These are phyloP conservation scores for Quercus berberidifolia DNA, from an alignment of 306 rosid species.

Conservation along the genomic window DNA sequence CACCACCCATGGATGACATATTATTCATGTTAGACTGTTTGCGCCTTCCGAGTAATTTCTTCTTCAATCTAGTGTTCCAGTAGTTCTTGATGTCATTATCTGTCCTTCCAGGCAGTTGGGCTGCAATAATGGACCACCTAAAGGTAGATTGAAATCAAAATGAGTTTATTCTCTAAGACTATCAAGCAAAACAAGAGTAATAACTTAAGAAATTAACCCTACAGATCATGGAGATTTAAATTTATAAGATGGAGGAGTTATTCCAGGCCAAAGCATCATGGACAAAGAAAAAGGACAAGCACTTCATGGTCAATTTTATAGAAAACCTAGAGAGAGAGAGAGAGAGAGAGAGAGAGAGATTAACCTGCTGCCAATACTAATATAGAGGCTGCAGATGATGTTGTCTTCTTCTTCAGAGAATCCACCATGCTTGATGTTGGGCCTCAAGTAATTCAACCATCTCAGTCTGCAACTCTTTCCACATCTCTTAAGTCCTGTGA, in stretches of 20 bases:
- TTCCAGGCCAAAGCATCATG: constrained; percentile 11
- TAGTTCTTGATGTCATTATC: constrained; percentile 96
- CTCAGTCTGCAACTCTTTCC: constrained; percentile 96
- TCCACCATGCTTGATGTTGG: constrained; percentile 97
- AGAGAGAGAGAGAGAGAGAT: constrained; percentile 19
- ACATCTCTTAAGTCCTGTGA: constrained; percentile 91
- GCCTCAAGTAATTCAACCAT: constrained; percentile 95
- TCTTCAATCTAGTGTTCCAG: constrained; percentile 95
- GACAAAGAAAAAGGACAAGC: constrained; percentile 57
- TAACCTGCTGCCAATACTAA: constrained; percentile 99
- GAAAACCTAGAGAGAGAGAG: neutral
- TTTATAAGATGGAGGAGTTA: neutral
- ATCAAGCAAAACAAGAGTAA: neutral
- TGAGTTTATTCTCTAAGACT: constrained; percentile 23
- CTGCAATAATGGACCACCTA: constrained; percentile 99
- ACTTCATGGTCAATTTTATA: constrained; percentile 23
- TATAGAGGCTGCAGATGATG: constrained; percentile 90
- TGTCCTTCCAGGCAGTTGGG: constrained; percentile 97
- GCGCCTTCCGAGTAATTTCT: constrained; percentile 83
- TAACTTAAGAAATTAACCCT: neutral
- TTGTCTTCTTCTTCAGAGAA: constrained; percentile 99
- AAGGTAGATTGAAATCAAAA: constrained; percentile 13
- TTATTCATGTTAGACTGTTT: constrained; percentile 46
- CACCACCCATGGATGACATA: neutral
- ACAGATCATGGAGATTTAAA: constrained; percentile 3